phyloP scores from a whole-genome alignment of 2,329 filamentous ascomycete species.

The Diaporthe sp. region DNA sequence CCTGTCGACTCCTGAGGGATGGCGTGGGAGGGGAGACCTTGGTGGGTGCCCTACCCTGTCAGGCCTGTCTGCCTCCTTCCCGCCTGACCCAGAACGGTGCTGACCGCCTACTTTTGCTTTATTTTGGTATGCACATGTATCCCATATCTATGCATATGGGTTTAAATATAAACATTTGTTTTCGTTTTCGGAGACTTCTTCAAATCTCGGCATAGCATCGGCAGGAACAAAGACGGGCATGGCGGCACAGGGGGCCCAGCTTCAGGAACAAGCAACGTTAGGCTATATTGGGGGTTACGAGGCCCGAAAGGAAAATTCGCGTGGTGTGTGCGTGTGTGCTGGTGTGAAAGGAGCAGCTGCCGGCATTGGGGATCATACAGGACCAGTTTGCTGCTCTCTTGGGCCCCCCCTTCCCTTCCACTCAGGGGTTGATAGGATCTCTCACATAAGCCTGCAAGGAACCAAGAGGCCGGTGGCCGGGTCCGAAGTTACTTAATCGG shows the following conservation, averaged over 20 bases:
- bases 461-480: conserved; percentile 14
- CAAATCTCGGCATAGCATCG: conserved; percentile 16
- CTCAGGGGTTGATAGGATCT: conserved; percentile 22
- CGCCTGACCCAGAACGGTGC: neutral
- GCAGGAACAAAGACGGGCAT: neutral
- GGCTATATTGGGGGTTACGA: neutral
- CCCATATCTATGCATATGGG: neutral
- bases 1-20: conserved; percentile 1
- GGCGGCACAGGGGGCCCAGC: neutral
- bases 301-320: neutral
- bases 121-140: neutral
- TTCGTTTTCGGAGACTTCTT: conserved; percentile 1
- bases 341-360: conserved; percentile 2
- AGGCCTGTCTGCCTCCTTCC: neutral
- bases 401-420: too few relatives aligned
- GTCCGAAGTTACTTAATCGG: conserved; percentile 20
- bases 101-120: neutral
- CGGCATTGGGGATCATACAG: conserved; percentile 23
- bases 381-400: neutral
- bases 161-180: conserved; percentile 6
- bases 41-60: conserved; percentile 10
- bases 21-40: conserved; percentile 3
- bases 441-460: conserved; percentile 24
- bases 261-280: neutral
- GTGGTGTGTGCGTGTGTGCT: too few relatives aligned